These are phyloP conservation scores for Strigomonas culicis DNA, from an alignment of 208 protist genomes.

Conservation along the genomic window DNA sequence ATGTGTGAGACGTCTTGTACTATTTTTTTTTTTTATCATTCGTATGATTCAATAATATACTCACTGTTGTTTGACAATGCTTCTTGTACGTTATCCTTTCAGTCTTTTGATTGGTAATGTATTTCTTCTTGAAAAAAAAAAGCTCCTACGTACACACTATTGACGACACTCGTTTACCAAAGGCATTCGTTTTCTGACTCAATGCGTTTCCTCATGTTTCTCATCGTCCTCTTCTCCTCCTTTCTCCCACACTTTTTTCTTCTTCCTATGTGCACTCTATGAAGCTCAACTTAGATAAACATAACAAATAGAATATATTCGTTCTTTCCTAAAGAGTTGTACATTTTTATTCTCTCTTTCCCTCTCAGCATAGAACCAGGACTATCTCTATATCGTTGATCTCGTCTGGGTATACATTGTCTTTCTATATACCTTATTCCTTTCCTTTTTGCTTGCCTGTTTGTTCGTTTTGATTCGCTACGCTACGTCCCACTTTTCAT, in stretches of 20 bases:
- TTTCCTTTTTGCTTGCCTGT: neutral
- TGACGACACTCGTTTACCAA: no score
- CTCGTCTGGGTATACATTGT: no score
- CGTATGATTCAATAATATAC: no score
- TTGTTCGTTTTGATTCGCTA: slow-evolving; percentile 6
- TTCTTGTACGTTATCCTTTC: slow-evolving; percentile 1
- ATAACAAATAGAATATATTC: neutral
- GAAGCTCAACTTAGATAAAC: neutral
- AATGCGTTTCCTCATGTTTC: slow-evolving; percentile 9
- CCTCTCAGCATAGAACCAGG: neutral
- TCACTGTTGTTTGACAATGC: no score
- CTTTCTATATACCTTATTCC: neutral
- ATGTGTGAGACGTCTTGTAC: neutral
- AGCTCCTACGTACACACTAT: no score
- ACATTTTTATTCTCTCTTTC: slow-evolving; percentile 11
- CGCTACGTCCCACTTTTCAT: no score
- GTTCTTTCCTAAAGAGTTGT: neutral
- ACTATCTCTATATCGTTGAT: no score
- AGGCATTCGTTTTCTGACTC: no score
- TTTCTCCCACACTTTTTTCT: neutral
- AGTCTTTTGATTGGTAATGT: neutral
- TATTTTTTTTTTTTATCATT: slow-evolving; percentile 8
- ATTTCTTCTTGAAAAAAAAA: no score
- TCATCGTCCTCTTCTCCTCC: neutral
- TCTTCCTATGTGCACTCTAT: neutral